A percentile compares a stretch with the other conserved stretches of the same genome.
Evolutionary conservation across 2,329 filamentous ascomycete genomes (phyloP).

Genomic region (Diplodia seriata): DNA sequence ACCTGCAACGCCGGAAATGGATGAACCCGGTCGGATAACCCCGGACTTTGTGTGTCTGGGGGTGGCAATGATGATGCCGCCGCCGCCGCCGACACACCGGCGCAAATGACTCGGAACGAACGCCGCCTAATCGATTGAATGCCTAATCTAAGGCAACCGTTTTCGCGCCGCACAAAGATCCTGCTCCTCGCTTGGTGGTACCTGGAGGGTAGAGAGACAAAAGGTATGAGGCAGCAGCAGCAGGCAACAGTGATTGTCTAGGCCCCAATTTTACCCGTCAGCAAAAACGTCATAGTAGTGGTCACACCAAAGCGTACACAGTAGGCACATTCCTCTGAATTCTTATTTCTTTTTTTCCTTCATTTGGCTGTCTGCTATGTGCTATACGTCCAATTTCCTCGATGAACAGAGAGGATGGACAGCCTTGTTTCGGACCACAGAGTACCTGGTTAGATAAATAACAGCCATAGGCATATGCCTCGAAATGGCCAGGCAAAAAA

Average conservation of each 20-base stretch:
- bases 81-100: too few relatives aligned
- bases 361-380: not conserved
- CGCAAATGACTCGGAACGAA: not conserved
- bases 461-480: not conserved
- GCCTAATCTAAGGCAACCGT: not conserved
- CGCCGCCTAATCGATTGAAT: not conserved
- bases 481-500: not conserved
- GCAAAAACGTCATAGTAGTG: not conserved
- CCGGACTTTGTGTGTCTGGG: not conserved
- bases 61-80: not conserved
- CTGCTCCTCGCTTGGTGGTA: not conserved
- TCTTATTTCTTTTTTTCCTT: conserved; percentile 5
- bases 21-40: not conserved
- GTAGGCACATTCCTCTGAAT: not conserved
- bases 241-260: not conserved
- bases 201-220: not conserved
- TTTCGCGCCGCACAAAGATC: not conserved
- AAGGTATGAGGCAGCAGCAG: not conserved
- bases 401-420: not conserved
- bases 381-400: not conserved
- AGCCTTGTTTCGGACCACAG: not conserved
- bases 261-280: not conserved
- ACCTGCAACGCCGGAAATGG: not conserved
- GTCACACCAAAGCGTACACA: not conserved
- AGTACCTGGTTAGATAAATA: not conserved